Evolutionary conservation across 768 basidiomycete species (phyloP).

Genomic region (Termitomyces sp.): DNA sequence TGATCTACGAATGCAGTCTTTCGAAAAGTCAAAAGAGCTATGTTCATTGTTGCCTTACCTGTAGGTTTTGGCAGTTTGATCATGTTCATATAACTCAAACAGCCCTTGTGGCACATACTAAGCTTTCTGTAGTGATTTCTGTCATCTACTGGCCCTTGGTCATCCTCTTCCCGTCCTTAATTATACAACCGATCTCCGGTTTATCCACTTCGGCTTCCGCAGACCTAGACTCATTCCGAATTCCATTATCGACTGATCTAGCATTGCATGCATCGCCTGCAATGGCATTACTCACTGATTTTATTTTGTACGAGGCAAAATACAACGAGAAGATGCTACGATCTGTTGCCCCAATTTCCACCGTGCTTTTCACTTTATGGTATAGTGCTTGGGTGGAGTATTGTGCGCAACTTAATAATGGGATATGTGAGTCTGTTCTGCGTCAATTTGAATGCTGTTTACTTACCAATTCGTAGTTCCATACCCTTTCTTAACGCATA

Average conservation of each 20-base stretch:
- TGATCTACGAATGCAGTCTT: conserved; percentile 29
- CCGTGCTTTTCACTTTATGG: conserved; percentile 30
- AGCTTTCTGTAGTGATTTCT: conserved; percentile 36
- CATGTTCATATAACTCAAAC: not conserved
- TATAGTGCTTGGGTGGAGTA: conserved; percentile 69
- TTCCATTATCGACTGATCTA: conserved; percentile 57
- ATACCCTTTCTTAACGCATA: conserved; percentile 77
- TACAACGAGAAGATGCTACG: conserved; percentile 33
- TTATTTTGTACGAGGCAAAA: conserved; percentile 59
- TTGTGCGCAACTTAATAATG: conserved; percentile 53
- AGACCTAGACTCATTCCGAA: conserved; percentile 22
- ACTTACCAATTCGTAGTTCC: conserved; percentile 47
- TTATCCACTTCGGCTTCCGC: conserved; percentile 24
- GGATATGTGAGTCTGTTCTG: conserved; percentile 45
- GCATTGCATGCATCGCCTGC: conserved; percentile 65
- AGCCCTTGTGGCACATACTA: not conserved
- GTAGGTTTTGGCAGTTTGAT: conserved; percentile 29
- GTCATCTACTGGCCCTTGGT: conserved; percentile 70
- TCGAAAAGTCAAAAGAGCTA: conserved; percentile 43
- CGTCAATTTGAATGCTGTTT: not conserved
- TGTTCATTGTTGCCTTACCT: conserved; percentile 65
- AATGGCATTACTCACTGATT: conserved; percentile 57
- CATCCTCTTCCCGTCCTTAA: conserved; percentile 50
- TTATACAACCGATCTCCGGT: conserved; percentile 32
- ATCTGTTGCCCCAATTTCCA: conserved; percentile 25